These are phyloP conservation scores for Stephania yunnanensis DNA, from an alignment of 164 flowering plant genomes.

Conservation along the genomic window DNA sequence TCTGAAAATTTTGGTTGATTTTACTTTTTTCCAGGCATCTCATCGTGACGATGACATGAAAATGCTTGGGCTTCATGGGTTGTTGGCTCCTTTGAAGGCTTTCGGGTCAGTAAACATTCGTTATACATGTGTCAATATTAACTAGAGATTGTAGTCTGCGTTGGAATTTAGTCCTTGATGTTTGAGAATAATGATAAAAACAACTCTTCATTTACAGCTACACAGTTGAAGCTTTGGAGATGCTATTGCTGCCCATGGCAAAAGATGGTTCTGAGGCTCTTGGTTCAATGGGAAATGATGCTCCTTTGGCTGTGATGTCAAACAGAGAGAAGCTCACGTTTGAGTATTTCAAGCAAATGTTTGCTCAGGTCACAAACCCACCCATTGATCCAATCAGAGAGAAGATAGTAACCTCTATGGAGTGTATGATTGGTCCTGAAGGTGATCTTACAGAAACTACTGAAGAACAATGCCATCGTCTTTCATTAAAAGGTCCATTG, in stretches of 20 bases:
- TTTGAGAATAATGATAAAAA: neutral
- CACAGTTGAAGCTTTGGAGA: slow-evolving; percentile 89
- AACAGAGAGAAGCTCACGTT: slow-evolving; percentile 86
- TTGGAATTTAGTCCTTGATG: neutral
- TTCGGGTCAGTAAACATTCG: slow-evolving; percentile 58
- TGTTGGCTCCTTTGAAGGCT: slow-evolving; percentile 86
- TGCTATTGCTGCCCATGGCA: slow-evolving; percentile 97
- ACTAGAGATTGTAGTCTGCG: neutral
- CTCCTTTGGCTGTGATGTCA: slow-evolving; percentile 98
- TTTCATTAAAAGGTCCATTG: slow-evolving; percentile 88
- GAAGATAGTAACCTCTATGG: slow-evolving; percentile 97
- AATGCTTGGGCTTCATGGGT: slow-evolving; percentile 81
- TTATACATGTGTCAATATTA: neutral
- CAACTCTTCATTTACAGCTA: slow-evolving; percentile 45
- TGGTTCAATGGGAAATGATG: slow-evolving; percentile 99
- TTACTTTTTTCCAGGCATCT: slow-evolving; percentile 37
- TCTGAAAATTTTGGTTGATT: neutral
- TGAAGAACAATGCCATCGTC: slow-evolving; percentile 90
- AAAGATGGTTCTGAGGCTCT: slow-evolving; percentile 97
- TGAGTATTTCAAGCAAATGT: slow-evolving; percentile 99
- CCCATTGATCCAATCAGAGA: slow-evolving; percentile 99
- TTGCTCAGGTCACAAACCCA: slow-evolving; percentile 99
- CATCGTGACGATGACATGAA: slow-evolving; percentile 58
- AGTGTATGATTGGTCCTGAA: slow-evolving; percentile 99
- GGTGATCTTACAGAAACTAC: slow-evolving; percentile 96